Percentiles rank a stretch among this genome's conserved stretches.
These are phyloP conservation scores for Pelargonium fulgidum DNA, from an alignment of 441 rosid genomes.

Conservation along the genomic window DNA sequence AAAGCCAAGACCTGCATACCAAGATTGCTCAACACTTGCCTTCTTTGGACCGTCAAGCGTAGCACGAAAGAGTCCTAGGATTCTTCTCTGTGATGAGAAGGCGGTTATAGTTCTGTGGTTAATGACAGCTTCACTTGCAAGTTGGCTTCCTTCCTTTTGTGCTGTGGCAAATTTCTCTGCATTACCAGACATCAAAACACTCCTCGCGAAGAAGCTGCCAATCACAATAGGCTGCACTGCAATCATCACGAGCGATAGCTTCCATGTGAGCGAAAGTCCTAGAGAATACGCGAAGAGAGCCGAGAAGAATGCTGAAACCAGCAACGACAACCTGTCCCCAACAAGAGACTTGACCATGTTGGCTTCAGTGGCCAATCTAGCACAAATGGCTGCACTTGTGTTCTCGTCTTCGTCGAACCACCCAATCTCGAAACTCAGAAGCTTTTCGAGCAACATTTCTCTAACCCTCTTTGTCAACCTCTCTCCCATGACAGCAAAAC, in stretches of 20 bases:
- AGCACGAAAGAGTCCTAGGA: slow-evolving; percentile 40
- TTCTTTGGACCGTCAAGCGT: slow-evolving; percentile 53
- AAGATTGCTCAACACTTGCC: slow-evolving; percentile 47
- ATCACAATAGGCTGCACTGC: slow-evolving; percentile 54
- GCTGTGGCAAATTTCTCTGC: slow-evolving; percentile 54
- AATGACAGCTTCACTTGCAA: slow-evolving; percentile 56
- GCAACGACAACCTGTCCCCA: slow-evolving; percentile 53
- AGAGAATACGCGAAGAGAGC: slow-evolving; percentile 44
- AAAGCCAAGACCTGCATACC: slow-evolving; percentile 56
- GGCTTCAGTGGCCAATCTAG: slow-evolving; percentile 57
- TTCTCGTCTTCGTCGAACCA: slow-evolving; percentile 70
- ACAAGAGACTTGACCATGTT: slow-evolving; percentile 48
- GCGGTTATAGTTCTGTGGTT: slow-evolving; percentile 71
- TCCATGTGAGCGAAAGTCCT: slow-evolving; percentile 49
- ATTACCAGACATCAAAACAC: slow-evolving; percentile 52
- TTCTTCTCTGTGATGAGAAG: slow-evolving; percentile 60
- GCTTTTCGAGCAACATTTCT: slow-evolving; percentile 44
- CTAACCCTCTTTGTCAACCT: slow-evolving; percentile 53
- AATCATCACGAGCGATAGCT: slow-evolving; percentile 49
- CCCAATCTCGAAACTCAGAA: slow-evolving; percentile 57
- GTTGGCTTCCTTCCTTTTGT: slow-evolving; percentile 62
- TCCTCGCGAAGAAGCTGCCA: slow-evolving; percentile 46
- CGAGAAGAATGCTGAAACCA: slow-evolving; percentile 51
- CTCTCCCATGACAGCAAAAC: slow-evolving; percentile 63
- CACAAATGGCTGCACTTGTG: slow-evolving; percentile 58